Evolutionary conservation across 768 basidiomycete genomes (phyloP).

Genomic region (Trametes maxima): DNA sequence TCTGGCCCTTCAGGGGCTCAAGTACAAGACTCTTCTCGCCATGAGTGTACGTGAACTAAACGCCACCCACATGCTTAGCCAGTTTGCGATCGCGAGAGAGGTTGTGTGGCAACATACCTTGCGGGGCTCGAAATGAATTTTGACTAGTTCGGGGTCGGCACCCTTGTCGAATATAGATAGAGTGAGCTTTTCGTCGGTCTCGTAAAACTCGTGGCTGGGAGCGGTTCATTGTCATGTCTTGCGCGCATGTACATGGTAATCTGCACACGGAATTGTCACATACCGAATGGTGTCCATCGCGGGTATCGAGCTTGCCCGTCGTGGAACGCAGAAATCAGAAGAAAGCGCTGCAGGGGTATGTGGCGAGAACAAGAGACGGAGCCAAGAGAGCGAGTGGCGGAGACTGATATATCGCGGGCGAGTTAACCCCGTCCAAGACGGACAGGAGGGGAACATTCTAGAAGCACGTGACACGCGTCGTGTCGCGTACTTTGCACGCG

Average conservation of each 20-base stretch:
- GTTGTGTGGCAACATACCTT: conserved; percentile 45
- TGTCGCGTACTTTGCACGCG: not conserved
- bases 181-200: conserved; percentile 74
- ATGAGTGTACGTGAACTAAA: conserved; percentile 60
- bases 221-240: not conserved
- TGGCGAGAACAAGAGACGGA: not conserved
- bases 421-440: conserved; percentile 9
- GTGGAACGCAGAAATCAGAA: not conserved
- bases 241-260: not conserved
- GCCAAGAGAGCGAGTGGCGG: not conserved
- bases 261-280: not conserved
- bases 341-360: not conserved
- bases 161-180: conserved; percentile 80
- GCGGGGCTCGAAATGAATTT: conserved; percentile 63
- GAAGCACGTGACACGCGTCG: conserved; percentile 24
- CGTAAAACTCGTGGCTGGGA: conserved; percentile 82
- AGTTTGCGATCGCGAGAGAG: not conserved
- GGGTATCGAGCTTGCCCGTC: not conserved
- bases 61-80: conserved; percentile 16
- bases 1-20: conserved; percentile 81
- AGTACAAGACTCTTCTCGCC: conserved; percentile 73
- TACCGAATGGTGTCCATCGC: conserved; percentile 11
- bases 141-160: conserved; percentile 65
- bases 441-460: conserved; percentile 23
- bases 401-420: not conserved